phyloP scores from a whole-genome alignment of 2,329 filamentous ascomycete species.

The Fusarium papillatum region DNA sequence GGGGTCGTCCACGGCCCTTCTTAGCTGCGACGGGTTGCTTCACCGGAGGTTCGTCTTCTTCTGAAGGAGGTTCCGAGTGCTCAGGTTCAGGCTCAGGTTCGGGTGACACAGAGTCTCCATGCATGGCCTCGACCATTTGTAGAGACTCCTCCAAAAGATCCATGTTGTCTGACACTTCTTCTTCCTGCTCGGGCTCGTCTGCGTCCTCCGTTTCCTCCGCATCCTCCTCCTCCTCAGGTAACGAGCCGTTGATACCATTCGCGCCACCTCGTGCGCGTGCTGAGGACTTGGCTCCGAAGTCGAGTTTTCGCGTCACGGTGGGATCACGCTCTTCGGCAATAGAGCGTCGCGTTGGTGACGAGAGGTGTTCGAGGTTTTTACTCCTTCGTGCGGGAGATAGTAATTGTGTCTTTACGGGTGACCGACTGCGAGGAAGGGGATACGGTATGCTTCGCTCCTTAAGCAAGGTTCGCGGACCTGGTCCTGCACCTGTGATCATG shows the following conservation, averaged over 20 bases:
- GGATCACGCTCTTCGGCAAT: conserved; percentile 48
- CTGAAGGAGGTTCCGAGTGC: neutral
- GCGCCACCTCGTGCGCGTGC: conserved; percentile 31
- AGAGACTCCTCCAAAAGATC: conserved; percentile 58
- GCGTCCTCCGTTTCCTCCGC: conserved; percentile 45
- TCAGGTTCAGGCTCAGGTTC: conserved; percentile 24
- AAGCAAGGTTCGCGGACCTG: conserved; percentile 66
- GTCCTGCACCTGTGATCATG: conserved; percentile 59
- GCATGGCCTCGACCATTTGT: conserved; percentile 54
- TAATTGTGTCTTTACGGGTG: conserved; percentile 74
- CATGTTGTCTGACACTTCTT: conserved; percentile 40
- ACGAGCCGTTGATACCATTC: conserved; percentile 47
- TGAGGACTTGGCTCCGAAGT: conserved; percentile 57
- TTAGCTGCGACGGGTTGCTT: conserved; percentile 16
- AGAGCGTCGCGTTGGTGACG: conserved; percentile 62
- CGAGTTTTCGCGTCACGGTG: conserved; percentile 66
- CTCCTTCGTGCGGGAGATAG: conserved; percentile 73
- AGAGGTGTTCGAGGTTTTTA: conserved; percentile 67
- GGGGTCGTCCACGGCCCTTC: conserved; percentile 39
- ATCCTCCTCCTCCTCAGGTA: conserved; percentile 42
- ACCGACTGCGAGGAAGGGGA: conserved; percentile 63
- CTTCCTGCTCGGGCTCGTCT: conserved; percentile 41
- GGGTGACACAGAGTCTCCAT: conserved; percentile 35
- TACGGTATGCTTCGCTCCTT: conserved; percentile 63
- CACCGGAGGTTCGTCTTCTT: conserved; percentile 21